These are phyloP conservation scores for Arthrobotrys pseudoclavata DNA, from an alignment of 2,329 filamentous ascomycete genomes.

Conservation along the genomic window DNA sequence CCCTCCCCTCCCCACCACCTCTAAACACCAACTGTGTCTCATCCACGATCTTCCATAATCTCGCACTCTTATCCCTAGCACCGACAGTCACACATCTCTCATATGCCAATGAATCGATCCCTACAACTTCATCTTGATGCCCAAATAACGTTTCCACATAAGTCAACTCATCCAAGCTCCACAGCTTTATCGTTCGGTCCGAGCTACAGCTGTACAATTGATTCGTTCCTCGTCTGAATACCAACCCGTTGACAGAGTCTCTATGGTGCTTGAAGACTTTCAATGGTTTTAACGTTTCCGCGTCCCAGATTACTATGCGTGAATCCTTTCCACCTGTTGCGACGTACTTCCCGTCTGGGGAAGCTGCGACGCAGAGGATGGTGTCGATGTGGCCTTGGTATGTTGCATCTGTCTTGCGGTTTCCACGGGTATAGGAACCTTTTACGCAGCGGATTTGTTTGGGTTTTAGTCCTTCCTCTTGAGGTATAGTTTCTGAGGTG, in stretches of 20 bases:
- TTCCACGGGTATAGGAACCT: slow-evolving; percentile 67
- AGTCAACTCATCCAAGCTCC: slow-evolving; percentile 90
- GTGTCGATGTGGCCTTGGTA: slow-evolving; percentile 83
- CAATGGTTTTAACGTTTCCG: slow-evolving; percentile 80
- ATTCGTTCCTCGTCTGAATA: slow-evolving; percentile 88
- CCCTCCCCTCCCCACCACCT: slow-evolving; percentile 75
- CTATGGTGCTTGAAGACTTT: slow-evolving; percentile 92
- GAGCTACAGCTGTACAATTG: slow-evolving; percentile 92
- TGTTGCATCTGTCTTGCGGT: slow-evolving; percentile 74
- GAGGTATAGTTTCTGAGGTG: slow-evolving; percentile 64
- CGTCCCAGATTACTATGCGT: slow-evolving; percentile 89
- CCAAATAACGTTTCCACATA: slow-evolving; percentile 97
- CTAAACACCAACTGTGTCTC: slow-evolving; percentile 96
- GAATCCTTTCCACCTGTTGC: slow-evolving; percentile 90
- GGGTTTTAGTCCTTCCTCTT: slow-evolving; percentile 73
- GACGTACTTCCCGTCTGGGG: slow-evolving; percentile 88
- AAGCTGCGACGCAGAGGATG: slow-evolving; percentile 88
- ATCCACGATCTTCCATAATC: slow-evolving; percentile 95
- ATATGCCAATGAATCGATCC: slow-evolving; percentile 83
- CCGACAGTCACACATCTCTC: slow-evolving; percentile 94
- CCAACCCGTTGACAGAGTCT: slow-evolving; percentile 85
- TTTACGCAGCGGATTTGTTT: slow-evolving; percentile 75
- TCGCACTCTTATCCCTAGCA: slow-evolving; percentile 87
- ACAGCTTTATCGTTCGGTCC: slow-evolving; percentile 94
- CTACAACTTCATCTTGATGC: slow-evolving; percentile 90